Evolutionary conservation across 495 filamentous ascomycete genomes (phyloP).

Genomic region (Astrothelium subdiscretum): DNA sequence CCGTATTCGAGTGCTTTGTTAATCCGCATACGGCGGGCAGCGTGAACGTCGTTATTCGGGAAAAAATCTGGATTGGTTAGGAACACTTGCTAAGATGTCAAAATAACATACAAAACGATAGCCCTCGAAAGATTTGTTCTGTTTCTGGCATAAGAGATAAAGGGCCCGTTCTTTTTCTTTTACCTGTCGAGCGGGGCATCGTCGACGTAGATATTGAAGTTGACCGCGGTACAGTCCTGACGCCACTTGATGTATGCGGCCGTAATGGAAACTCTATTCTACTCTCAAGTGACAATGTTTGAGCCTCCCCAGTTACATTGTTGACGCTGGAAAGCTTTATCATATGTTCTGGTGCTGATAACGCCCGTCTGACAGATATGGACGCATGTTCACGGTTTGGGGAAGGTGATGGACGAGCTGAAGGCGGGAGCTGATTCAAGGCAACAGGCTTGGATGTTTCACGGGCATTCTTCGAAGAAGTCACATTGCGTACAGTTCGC

Average conservation of each 20-base stretch:
- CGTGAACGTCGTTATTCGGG: slow-evolving; percentile 63
- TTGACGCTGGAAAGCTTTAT: background rate
- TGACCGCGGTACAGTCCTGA: background rate
- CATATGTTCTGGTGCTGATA: background rate
- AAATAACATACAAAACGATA: slow-evolving; percentile 45
- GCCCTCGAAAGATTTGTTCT: slow-evolving; percentile 52
- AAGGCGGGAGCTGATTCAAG: background rate
- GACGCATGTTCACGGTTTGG: background rate
- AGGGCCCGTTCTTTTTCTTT: slow-evolving; percentile 37
- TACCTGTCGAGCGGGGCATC: slow-evolving; percentile 14
- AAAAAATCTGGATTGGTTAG: slow-evolving; percentile 48
- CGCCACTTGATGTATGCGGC: background rate
- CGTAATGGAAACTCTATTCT: background rate
- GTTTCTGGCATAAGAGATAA: slow-evolving; percentile 41
- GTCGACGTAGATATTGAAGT: background rate
- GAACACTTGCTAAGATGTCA: background rate
- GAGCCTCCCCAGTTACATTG: background rate
- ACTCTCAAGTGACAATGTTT: background rate
- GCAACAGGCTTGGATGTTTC: background rate
- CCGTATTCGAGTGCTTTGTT: slow-evolving; percentile 66
- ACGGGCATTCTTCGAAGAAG: background rate
- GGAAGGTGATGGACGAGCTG: background rate
- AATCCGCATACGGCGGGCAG: slow-evolving; percentile 56
- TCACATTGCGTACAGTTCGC: background rate
- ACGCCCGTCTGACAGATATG: background rate